Base-by-base conservation (phyloP, 495 filamentous ascomycete genomes). In the Lophiostoma macrostomum region DNA sequence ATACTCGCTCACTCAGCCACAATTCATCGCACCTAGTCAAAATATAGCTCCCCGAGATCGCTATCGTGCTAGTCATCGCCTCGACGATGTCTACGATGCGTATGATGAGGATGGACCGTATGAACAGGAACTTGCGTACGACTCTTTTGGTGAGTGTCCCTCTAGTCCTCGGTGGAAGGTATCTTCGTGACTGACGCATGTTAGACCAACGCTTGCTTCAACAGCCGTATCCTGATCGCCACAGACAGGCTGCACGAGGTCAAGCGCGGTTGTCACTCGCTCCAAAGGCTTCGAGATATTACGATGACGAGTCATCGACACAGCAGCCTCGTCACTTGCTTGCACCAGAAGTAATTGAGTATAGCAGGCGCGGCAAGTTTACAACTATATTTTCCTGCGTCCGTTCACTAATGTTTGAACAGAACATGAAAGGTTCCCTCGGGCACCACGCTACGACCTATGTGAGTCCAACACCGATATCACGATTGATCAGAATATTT, bases 91-190 rank as follows among this genome's bases (percentile, higher is more conserved):
- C 11, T 48, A 46, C 43, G 19, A 54, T 45, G 29, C 50, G 58
- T 18, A 61, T 48, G 37, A 60, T 14, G 29, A 63, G 63, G 64
- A 70, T 52, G 57, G 64, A 11, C 14, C 19, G 24, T 43, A 56
- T 29, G 63, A 67, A 38, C 55, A 67, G 22, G 56, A 62, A 3
- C 22, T 67, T 43, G 40, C 42, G n/a, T 62, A 48, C 46, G 77
- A 80, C 71, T 72, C 69, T 3, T 80, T 79, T 64, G 77, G 79
- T 82, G 51, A 10, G 53, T 46, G 11, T 16, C 10, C 24, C 16
- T 29, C 12, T 14, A 23, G 6, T 27, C 13, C 5, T 14, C 20
- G 3, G 8, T 22, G 5, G 35, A 19, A 4, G 22, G 16, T 49
- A 12, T 27, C 6, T 14, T 31, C n/a, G 19, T 39, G 2, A 42